Evolutionary conservation across 2,329 filamentous ascomycete genomes (phyloP), one percentile per base, ranked within the genome.

Genomic region (Xenoacremonium recifei): DNA sequence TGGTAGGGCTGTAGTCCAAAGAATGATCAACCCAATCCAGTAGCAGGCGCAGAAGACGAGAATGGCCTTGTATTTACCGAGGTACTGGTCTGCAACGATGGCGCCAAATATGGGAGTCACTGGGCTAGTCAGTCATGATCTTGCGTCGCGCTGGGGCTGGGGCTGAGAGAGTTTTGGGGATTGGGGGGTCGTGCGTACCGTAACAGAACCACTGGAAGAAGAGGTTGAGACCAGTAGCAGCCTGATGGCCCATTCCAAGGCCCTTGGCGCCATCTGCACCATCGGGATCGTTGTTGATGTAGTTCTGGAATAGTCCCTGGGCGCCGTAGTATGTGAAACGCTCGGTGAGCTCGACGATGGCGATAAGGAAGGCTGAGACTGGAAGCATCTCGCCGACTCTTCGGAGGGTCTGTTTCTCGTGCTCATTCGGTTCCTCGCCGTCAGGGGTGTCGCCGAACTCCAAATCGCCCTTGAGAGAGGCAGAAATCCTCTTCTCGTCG

Each of bases 21-120:
- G 65, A 38, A 82, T 66, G 19, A 77, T 58, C 21, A 82, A 70
- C 33, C 79, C 79, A 15, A 78, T 45, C 58, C 79, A 71, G 65
- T 85, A 85, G 46, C 85, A 62, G 35, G 69, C 53, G 45, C 75
- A 74, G 51, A 81, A 80, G 50, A 74, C 56, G 45, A 78, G 65
- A 45, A 82, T 81, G n/a, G 79, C 79, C 64, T 77, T 80, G 67
- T 77, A 81, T 55, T 78, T 77, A 39, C 79, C 79, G 20, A 80
- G 69, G 46, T 79, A 80, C 55, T 76, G 73, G 53, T 82, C 69
- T 9, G 76, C 75, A 38, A 80, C 66, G 57, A 77, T 77, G 53
- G 75, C 77, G 54, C 77, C 77, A 41, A 75, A 50, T 40, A 70
- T 69, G 9, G 66, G 66, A 0, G 66, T 69, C 6, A 68, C 62